A percentile compares a stretch with the other conserved stretches of the same genome.
Conservation (phyloP, 139 green algal species). For the Auxenochlorella protothecoides region DNA sequence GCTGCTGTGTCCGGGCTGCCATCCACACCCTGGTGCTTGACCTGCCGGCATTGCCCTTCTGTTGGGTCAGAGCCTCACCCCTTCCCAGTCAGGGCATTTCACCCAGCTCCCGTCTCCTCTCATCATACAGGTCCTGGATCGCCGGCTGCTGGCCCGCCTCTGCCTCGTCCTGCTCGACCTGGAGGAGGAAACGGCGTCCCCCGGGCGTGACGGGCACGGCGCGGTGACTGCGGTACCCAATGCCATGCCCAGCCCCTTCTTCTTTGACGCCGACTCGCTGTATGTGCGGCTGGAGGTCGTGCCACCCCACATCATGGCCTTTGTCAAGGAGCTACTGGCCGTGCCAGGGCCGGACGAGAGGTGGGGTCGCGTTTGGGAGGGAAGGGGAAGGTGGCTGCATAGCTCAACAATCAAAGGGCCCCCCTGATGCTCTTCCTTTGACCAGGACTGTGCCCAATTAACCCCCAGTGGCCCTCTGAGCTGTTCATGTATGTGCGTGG, state of each 20-base stretch:
- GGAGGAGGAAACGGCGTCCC: background rate
- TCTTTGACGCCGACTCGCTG: no score
- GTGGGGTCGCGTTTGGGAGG: background rate
- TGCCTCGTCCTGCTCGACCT: background rate
- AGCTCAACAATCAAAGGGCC: background rate
- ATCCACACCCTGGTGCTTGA: no score
- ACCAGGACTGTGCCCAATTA: background rate
- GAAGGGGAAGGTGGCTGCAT: background rate
- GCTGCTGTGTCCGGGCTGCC: no score
- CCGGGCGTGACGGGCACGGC: background rate
- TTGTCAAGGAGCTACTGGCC: constrained; percentile 14
- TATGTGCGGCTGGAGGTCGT: background rate
- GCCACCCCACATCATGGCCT: background rate
- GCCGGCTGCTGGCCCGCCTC: background rate
- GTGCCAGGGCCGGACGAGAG: constrained; percentile 1
- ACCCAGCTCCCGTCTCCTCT: no score
- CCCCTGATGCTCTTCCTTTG: background rate
- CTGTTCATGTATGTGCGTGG: background rate
- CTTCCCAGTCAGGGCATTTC: no score
- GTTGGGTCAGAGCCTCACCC: no score
- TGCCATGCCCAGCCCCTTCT: no score
- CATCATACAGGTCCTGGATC: no score
- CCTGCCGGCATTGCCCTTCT: no score
- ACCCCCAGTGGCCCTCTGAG: no score
- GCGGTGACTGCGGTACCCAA: background rate